Base-by-base conservation (phyloP, 495 filamentous ascomycete species). In the Aspergillus indologenus region DNA sequence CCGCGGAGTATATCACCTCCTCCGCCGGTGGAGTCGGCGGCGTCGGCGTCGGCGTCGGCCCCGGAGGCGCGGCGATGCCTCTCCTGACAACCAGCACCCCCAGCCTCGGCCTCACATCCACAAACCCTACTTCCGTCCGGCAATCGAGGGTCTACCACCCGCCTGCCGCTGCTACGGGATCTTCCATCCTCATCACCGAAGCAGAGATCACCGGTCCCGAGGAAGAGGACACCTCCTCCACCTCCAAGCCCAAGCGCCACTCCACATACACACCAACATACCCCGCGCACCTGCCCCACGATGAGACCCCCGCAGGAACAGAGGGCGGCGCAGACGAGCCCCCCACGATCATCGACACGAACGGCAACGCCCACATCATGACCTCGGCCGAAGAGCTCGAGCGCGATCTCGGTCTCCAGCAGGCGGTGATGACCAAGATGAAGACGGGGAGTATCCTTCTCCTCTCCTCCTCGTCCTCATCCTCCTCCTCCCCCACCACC, bases 351-450 rank as follows among this genome's bases (percentile, higher is more conserved):
- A 66, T 71, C 19, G 67, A 71, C 52, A 59, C 29, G 20, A 58
- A 61, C 43, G 69, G 69, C 20, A 9, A 53, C 12, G 47, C 47
- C 8, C 66, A 61, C 19, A 34, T 63, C 21, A 60, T 71, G 31
- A 66, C 54, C 0, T 49, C 57, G 1, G 63, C 47, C 9, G 65
- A 68, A 53, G 64, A 71, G 45, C 24, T 47, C 3, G 56, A 68
- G 45, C 64, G 67, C 7, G 31, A 63, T 15, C 19, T 58, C 7
- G 58, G 60, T 34, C 50, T 71, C 1, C 66, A 64, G 40, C 61
- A 68, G 14, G 69, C 67, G 6, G 69, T 71, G 1, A 59, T 69
- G 19, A 63, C 66, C n/a, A 71, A 68, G 55, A 69, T 71, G 69
- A 51, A 26, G n/a, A 48, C 69, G 0, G 63, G 58, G 1, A 14